phyloP scores from a whole-genome alignment of 2,329 filamentous ascomycete species.

The Xylaria sp. region DNA sequence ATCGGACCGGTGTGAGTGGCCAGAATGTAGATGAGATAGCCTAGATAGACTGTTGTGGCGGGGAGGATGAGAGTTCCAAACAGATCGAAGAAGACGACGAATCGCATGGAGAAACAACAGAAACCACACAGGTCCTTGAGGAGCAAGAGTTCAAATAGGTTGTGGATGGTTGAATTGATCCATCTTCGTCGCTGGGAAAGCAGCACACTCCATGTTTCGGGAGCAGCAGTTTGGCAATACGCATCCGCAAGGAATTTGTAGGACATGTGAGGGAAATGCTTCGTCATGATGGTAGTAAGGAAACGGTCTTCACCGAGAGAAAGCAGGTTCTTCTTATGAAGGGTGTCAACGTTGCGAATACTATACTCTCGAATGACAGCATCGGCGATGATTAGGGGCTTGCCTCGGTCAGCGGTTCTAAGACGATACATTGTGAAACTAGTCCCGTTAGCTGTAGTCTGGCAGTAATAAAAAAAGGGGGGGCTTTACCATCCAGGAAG shows the following conservation, averaged over 20 bases:
- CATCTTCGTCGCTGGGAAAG: constrained; percentile 98
- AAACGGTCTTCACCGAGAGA: constrained; percentile 86
- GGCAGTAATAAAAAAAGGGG: not conserved
- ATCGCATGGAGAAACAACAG: constrained; percentile 98
- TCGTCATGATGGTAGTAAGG: constrained; percentile 96
- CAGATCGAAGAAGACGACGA: constrained; percentile 94
- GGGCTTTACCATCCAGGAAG: constrained; percentile 92
- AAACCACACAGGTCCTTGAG: constrained; percentile 97
- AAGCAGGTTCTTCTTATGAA: constrained; percentile 88
- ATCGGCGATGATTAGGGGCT: constrained; percentile 93
- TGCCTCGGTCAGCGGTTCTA: constrained; percentile 91
- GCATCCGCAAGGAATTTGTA: constrained; percentile 97
- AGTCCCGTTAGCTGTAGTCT: constrained; percentile 50
- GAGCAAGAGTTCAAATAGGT: constrained; percentile 88
- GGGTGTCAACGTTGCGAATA: constrained; percentile 88
- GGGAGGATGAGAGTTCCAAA: constrained; percentile 92
- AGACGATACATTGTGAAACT: constrained; percentile 99
- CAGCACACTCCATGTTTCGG: constrained; percentile 92
- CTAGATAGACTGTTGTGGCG: constrained; percentile 87
- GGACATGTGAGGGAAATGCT: constrained; percentile 93
- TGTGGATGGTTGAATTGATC: constrained; percentile 99
- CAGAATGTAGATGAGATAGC: constrained; percentile 85
- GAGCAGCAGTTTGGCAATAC: constrained; percentile 91
- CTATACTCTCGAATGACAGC: constrained; percentile 88
- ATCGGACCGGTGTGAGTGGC: constrained; percentile 77